phyloP scores from a whole-genome alignment of 176 grass and related monocot species.

The Alopecurus myosuroides region DNA sequence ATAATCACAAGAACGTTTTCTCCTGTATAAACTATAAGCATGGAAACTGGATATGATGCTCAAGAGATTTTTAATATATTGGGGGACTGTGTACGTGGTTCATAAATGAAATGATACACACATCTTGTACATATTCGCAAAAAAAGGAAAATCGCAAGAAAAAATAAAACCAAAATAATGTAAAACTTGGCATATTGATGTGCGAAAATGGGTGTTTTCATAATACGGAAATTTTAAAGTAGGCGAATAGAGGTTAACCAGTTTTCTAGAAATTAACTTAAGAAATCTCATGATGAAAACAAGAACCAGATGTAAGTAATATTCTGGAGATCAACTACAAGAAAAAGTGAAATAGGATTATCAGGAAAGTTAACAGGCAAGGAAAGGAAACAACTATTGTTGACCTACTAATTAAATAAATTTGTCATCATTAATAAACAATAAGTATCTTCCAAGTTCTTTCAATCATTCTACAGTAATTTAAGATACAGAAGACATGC shows the following conservation, averaged over 20 bases:
- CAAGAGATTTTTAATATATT: neutral
- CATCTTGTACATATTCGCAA: neutral
- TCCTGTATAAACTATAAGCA: neutral
- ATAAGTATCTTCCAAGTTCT: neutral
- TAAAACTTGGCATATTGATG: neutral
- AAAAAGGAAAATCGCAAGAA: too few relatives aligned
- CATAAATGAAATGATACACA: too few relatives aligned
- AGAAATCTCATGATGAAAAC: neutral
- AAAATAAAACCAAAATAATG: neutral
- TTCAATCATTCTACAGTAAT: neutral
- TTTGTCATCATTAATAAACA: neutral
- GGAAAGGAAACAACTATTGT: neutral
- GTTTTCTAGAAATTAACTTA: neutral
- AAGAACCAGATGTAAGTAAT: neutral
- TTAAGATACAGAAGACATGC: neutral
- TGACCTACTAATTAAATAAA: neutral
- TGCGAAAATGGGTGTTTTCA: neutral
- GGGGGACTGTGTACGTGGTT: too few relatives aligned
- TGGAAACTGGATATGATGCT: neutral
- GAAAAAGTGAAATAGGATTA: neutral
- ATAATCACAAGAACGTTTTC: neutral
- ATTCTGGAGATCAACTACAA: neutral
- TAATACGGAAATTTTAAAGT: neutral
- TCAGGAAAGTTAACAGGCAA: neutral
- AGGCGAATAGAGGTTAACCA: neutral